Evolutionary conservation across 2,329 filamentous ascomycete species (phyloP).

Genomic region (Zasmidium cellare): DNA sequence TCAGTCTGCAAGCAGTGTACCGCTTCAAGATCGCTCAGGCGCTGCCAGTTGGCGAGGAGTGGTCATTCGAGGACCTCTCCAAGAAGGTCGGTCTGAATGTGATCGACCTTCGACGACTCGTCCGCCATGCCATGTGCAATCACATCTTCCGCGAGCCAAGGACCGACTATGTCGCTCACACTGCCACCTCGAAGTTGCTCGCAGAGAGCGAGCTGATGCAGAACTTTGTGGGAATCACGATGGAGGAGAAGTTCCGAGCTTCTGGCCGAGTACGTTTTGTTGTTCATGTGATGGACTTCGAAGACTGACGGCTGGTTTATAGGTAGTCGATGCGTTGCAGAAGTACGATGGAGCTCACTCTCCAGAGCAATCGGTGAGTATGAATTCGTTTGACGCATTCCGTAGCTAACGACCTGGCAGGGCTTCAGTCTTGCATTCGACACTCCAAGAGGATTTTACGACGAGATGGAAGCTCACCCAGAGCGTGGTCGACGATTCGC

Average conservation of each 20-base stretch:
- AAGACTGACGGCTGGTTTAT: too few species aligned
- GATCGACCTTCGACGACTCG: background rate
- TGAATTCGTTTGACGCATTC: background rate
- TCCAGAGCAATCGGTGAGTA: background rate
- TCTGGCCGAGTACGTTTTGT: background rate
- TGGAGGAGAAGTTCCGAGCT: background rate
- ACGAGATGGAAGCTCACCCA: background rate
- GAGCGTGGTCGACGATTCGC: background rate
- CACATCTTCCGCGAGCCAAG: conserved; percentile 2
- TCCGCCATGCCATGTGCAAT: background rate
- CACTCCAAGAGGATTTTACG: background rate
- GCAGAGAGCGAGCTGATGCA: background rate
- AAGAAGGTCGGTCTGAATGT: background rate
- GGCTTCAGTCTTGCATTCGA: background rate
- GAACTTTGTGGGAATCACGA: background rate
- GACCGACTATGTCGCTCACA: background rate
- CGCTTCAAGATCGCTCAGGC: background rate
- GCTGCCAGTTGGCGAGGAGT: background rate
- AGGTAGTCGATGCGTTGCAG: background rate
- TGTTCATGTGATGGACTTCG: too few species aligned
- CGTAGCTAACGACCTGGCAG: background rate
- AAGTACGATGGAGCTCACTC: background rate
- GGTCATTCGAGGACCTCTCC: background rate
- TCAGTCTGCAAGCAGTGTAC: background rate
- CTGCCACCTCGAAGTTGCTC: background rate